These are phyloP conservation scores for Arthrobotrys sinensis DNA, from an alignment of 2,329 filamentous ascomycete genomes.

Conservation along the genomic window DNA sequence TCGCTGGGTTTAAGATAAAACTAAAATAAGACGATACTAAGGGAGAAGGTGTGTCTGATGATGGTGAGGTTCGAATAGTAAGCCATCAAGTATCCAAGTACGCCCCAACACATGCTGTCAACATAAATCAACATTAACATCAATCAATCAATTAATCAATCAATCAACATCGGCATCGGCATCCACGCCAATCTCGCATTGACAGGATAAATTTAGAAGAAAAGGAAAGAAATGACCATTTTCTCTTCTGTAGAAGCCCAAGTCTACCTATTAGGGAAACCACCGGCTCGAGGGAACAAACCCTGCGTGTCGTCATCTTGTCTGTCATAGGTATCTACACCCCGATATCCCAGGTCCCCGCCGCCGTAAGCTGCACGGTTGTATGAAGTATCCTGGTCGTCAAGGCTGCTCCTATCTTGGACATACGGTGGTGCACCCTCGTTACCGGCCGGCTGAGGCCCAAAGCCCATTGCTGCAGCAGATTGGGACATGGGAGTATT, in stretches of 20 bases:
- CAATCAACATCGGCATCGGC: neutral
- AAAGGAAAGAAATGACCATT: neutral
- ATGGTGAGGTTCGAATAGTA: constrained; percentile 27
- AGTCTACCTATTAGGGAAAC: constrained; percentile 37
- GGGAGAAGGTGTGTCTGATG: constrained; percentile 11
- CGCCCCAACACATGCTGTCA: constrained; percentile 11
- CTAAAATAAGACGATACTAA: constrained; percentile 14
- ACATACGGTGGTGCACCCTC: constrained; percentile 44
- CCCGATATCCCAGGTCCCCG: constrained; percentile 54
- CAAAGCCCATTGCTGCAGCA: constrained; percentile 54
- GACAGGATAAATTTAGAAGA: constrained; percentile 13
- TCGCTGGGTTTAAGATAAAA: constrained; percentile 29
- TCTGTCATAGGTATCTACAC: constrained; percentile 55
- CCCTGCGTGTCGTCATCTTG: constrained; percentile 45
- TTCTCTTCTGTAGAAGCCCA: neutral
- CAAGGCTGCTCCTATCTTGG: constrained; percentile 55
- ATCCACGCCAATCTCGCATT: neutral
- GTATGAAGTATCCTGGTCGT: constrained; percentile 56
- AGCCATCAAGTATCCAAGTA: constrained; percentile 17
- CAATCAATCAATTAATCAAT: constrained; percentile 1
- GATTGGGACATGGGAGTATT: constrained; percentile 52
- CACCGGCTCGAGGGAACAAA: constrained; percentile 39
- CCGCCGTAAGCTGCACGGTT: constrained; percentile 22
- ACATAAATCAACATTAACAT: constrained; percentile 11
- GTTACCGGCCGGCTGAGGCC: constrained; percentile 12